These are phyloP conservation scores for Penicillium brasilianum DNA, from an alignment of 2,329 filamentous ascomycete genomes.

Conservation along the genomic window DNA sequence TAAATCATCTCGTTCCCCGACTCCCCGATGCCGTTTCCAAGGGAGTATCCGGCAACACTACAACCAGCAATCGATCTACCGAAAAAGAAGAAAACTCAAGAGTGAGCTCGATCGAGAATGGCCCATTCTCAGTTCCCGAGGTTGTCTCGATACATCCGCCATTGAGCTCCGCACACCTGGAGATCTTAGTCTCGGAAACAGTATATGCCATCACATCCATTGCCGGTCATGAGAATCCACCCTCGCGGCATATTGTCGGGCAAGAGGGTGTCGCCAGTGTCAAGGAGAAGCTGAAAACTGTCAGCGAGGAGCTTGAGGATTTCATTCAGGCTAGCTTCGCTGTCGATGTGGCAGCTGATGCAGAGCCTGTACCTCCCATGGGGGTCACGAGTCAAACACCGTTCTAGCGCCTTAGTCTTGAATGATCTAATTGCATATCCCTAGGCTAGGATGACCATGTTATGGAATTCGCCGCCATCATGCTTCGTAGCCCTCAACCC, in stretches of 20 bases:
- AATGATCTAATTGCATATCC: not conserved
- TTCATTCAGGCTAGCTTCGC: conserved; percentile 89
- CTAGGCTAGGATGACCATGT: not conserved
- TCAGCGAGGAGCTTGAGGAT: conserved; percentile 94
- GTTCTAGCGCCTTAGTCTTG: conserved; percentile 15
- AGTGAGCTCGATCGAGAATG: conserved; percentile 36
- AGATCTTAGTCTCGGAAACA: conserved; percentile 81
- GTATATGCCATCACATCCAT: conserved; percentile 90
- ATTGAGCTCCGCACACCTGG: conserved; percentile 69
- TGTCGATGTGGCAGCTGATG: conserved; percentile 64
- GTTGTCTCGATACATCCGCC: conserved; percentile 75
- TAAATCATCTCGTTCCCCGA: conserved; percentile 77
- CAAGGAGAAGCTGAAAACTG: conserved; percentile 94
- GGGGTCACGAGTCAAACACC: conserved; percentile 11
- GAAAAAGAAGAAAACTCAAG: conserved; percentile 25
- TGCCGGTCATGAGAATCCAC: conserved; percentile 93
- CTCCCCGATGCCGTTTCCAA: conserved; percentile 60
- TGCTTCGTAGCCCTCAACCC: not conserved
- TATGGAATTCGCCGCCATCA: not conserved
- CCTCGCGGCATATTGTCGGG: conserved; percentile 90
- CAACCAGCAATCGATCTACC: conserved; percentile 17
- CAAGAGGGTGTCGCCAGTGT: conserved; percentile 85
- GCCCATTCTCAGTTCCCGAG: conserved; percentile 47
- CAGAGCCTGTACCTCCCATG: conserved; percentile 29
- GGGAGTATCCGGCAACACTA: conserved; percentile 10